Evolutionary conservation across 495 filamentous ascomycete genomes (phyloP), one percentile per base, ranked within the genome.

Genomic region (Annulohypoxylon bovei): DNA sequence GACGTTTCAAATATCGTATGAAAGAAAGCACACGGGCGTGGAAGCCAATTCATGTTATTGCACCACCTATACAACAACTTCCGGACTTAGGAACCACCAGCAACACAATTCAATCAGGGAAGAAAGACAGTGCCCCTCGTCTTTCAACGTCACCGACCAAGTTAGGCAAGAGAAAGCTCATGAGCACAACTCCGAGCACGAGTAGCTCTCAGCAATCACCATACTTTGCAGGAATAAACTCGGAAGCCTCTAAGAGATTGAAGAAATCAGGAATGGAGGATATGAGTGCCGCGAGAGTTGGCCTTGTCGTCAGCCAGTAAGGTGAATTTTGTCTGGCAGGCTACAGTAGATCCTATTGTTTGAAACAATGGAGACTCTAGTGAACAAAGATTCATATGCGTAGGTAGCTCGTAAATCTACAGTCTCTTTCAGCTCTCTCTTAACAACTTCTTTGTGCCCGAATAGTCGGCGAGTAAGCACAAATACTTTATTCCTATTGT

Each of bases 111-210:
- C 25, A 49, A 6, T 1, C 6, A 39, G 33, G 1, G 12, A 8
- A 47, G 32, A 32, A 52, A 33, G 60, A 39, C 11, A 25, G 7
- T n/a, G n/a, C 2, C 4, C 18, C 16, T 27, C 8, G 30, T 54
- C 16, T 14, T 37, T 52, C 32, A 2, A 86, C 86, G 12, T 83
- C 82, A 12, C 89, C 88, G 54, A 89, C 23, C 16, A 54, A 42
- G 6, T 54, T 18, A 12, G 28, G 50, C 6, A 57, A 68, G 58
- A 57, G 50, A 35, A 32, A 27, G 8, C 12, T 33, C 16, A 22
- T 28, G 0, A 59, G 30, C 25, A 32, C 52, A 12, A 27, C 5
- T 42, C 11, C 4, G 14, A 16, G 11, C 18, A 37, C 25, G 1
- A 28, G n/a, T n/a, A 27, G 35, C 8, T 40, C 50, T 16, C n/a